A percentile compares a stretch with the other conserved stretches of the same genome.
phyloP scores from a whole-genome alignment of 768 basidiomycete genomes.

The Boletus pseudopeckii region DNA sequence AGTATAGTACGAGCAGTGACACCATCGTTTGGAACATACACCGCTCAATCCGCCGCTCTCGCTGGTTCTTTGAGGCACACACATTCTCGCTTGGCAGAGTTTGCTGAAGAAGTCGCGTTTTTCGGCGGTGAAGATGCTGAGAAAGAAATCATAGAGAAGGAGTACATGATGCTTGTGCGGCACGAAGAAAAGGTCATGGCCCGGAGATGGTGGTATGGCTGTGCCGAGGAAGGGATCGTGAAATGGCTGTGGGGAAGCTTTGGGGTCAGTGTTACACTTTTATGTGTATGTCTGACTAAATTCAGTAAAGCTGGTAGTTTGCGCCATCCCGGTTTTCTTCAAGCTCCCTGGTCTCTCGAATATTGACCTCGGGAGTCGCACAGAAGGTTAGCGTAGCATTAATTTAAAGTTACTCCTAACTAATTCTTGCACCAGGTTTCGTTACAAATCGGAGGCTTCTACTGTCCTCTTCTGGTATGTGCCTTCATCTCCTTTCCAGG shows the following conservation, averaged over 20 bases:
- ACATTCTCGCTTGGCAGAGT: conserved; percentile 87
- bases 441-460: conserved; percentile 93
- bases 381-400: conserved; percentile 60
- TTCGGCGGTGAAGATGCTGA: conserved; percentile 86
- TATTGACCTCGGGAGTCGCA: conserved; percentile 78
- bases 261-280: conserved; percentile 55
- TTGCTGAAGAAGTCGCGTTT: conserved; percentile 85
- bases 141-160: conserved; percentile 86
- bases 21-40: conserved; percentile 88
- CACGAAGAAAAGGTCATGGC: conserved; percentile 81
- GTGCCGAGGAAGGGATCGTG: conserved; percentile 91
- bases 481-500: conserved; percentile 1
- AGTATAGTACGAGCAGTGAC: conserved; percentile 79
- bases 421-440: conserved; percentile 55
- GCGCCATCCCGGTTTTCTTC: conserved; percentile 93
- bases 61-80: conserved; percentile 88
- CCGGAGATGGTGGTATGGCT: conserved; percentile 85
- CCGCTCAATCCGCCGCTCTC: conserved; percentile 83
- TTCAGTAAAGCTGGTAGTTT: conserved; percentile 63
- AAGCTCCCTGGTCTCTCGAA: conserved; percentile 66
- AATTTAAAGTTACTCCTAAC: not conserved
- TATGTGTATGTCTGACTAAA: conserved; percentile 4
- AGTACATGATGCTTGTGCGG: conserved; percentile 78
- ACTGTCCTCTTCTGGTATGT: conserved; percentile 75
- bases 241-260: conserved; percentile 98